phyloP scores from a whole-genome alignment of 2,329 filamentous ascomycete species.

The Fusarium sp. region DNA sequence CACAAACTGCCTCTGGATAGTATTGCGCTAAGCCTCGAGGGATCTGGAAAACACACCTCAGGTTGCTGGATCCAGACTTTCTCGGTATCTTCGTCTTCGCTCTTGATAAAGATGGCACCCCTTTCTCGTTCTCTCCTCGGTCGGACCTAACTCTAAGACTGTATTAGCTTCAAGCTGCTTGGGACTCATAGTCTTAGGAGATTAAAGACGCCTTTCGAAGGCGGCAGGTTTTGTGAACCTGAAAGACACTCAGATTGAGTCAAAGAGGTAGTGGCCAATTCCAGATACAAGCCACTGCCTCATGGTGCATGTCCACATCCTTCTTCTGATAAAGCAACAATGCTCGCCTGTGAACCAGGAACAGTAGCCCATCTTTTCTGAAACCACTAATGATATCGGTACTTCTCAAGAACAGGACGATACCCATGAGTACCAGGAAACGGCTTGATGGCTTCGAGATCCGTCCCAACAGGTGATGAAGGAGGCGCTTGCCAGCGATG shows the following conservation, averaged over 20 bases:
- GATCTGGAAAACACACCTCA: conserved; percentile 1
- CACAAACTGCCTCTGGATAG: neutral
- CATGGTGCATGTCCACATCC: too few relatives aligned
- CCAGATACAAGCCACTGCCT: neutral
- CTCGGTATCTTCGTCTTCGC: neutral
- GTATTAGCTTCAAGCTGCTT: conserved; percentile 14
- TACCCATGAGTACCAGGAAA: neutral
- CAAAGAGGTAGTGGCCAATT: neutral
- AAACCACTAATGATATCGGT: neutral
- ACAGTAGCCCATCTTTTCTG: neutral
- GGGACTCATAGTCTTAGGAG: neutral
- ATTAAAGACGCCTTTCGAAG: neutral
- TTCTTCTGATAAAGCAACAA: neutral
- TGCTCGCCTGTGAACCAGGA: neutral
- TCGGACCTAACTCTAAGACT: conserved; percentile 8
- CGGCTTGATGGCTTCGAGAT: neutral
- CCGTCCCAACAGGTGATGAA: neutral
- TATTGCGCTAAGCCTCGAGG: neutral
- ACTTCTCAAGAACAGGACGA: neutral
- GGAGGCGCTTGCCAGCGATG: neutral
- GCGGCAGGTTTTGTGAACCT: neutral
- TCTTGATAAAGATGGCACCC: neutral
- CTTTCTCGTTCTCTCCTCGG: neutral
- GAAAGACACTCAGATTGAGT: neutral
- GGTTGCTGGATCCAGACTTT: neutral